These are phyloP conservation scores for Penicillium salamii DNA, from an alignment of 495 filamentous ascomycete genomes.

Conservation along the genomic window DNA sequence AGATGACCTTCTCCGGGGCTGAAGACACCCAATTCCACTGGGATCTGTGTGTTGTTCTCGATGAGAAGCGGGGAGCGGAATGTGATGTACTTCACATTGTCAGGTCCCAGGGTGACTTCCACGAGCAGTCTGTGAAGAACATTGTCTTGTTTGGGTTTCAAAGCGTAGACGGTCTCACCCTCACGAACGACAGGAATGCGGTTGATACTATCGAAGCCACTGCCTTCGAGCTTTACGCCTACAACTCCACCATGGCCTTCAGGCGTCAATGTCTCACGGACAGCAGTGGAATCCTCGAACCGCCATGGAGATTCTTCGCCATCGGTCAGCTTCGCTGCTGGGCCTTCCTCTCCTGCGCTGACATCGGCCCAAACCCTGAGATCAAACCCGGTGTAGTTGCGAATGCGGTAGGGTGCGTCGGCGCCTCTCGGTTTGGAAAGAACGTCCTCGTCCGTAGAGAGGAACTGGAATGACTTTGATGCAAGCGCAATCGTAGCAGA, in stretches of 20 bases:
- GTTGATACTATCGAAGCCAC: constrained; percentile 85
- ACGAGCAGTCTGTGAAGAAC: constrained; percentile 87
- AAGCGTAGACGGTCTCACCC: constrained; percentile 82
- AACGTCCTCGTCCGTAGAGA: constrained; percentile 86
- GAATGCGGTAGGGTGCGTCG: constrained; percentile 89
- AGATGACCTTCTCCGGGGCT: constrained; percentile 85
- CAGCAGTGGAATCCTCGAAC: constrained; percentile 91
- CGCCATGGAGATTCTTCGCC: constrained; percentile 93
- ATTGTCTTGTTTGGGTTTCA: constrained; percentile 78
- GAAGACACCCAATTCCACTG: constrained; percentile 90
- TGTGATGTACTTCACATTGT: constrained; percentile 97
- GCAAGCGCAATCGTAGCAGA: constrained; percentile 90
- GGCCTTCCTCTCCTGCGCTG: constrained; percentile 56
- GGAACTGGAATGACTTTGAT: constrained; percentile 88
- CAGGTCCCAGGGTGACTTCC: constrained; percentile 81
- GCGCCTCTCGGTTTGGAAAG: constrained; percentile 87
- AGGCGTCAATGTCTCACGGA: constrained; percentile 84
- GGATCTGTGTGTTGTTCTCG: constrained; percentile 97
- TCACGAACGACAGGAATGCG: constrained; percentile 90
- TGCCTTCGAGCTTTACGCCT: constrained; percentile 81
- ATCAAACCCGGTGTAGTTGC: constrained; percentile 93
- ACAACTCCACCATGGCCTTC: constrained; percentile 77
- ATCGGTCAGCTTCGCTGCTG: constrained; percentile 78
- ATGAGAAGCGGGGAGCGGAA: constrained; percentile 92
- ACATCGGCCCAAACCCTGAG: constrained; percentile 77